These are phyloP conservation scores for Eleusine coracana DNA, from an alignment of 176 grass and related monocot genomes.

Conservation along the genomic window DNA sequence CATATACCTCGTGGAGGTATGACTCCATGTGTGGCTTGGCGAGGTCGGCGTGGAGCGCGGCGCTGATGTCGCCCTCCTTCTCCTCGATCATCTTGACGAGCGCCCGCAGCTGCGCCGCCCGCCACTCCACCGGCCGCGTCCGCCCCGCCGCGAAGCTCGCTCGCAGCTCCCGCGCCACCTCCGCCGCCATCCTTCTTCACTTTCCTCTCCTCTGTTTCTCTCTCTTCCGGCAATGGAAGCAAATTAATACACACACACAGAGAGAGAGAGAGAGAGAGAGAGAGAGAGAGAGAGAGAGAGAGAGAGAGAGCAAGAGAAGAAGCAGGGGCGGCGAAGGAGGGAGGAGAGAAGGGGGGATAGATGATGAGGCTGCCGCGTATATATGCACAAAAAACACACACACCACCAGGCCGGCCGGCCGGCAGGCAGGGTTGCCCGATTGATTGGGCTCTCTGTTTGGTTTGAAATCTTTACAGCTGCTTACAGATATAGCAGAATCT, in stretches of 20 bases:
- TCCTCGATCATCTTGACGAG: slow-evolving; percentile 66
- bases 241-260: too few relatives aligned
- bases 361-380: background rate
- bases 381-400: slow-evolving; percentile 3
- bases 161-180: slow-evolving; percentile 46
- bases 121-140: slow-evolving; percentile 76
- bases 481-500: background rate
- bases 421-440: background rate
- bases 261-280: background rate
- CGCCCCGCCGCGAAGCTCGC: slow-evolving; percentile 55
- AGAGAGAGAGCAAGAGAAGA: background rate
- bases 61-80: slow-evolving; percentile 71
- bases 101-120: slow-evolving; percentile 59
- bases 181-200: slow-evolving; percentile 26
- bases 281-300: background rate
- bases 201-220: background rate
- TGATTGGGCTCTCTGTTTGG: slow-evolving; percentile 10
- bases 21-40: slow-evolving; percentile 79
- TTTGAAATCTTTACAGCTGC: slow-evolving; percentile 6
- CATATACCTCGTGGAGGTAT: slow-evolving; percentile 71
- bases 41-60: slow-evolving; percentile 73
- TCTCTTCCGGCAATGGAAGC: background rate
- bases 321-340: background rate
- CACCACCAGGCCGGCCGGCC: too few relatives aligned
- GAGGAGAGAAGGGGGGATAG: background rate